Base-by-base conservation (phyloP, 2,329 filamentous ascomycete genomes). In the Magnaporthiopsis incrustans region DNA sequence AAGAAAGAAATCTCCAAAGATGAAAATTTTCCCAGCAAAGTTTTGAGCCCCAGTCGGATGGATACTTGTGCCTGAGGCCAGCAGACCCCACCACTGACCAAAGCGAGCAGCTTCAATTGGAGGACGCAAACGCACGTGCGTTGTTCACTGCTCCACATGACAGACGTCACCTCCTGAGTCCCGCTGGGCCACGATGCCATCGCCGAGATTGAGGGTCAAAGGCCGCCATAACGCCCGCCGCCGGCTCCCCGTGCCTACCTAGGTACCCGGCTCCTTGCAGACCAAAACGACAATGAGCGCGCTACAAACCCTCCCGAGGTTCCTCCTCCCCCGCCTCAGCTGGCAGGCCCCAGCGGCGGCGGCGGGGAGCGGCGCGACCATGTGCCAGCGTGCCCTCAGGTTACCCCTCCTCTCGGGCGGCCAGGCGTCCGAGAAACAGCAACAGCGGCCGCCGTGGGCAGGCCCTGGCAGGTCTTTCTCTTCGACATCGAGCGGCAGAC, bases 311-410 rank as follows among this genome's bases (percentile, higher is more conserved):
- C 70, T 85, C 12, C 83, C 83, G 25, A 76, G 78, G 35, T 85
- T 85, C 66, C 75, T 85, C 15, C 79, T 85, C 22, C 83, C 83
- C 4, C 78, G 79, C 27, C 74, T 85, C 26, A 86, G 83, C 75
- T 85, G 83, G 63, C 63, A 64, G 56, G 56, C 57, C 33, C 59
- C 63, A n/a, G 62, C 57, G 38, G 62, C 57, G 7, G 22, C 18
- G 18, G 30, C 44, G 44, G 44, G n/a, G 30, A 63, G 50, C 61
- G 30, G 35, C 32, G 22, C 38, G 26, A 33, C 27, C 4, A 25
- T 56, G 18, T 53, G 60, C 60, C 38, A 10, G 27, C 38, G 38
- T 8, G 15, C 38, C 44, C 60, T 56, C 14, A 14, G 50, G 60
- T 26, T 57, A 14, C 32, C 30, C 27, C 53, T 30, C 35, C 7